Percentiles rank a stretch among this genome's conserved stretches.
phyloP scores from a whole-genome alignment of 1,284 basidiomycete species.

The Tetrapyrgos nigripes region DNA sequence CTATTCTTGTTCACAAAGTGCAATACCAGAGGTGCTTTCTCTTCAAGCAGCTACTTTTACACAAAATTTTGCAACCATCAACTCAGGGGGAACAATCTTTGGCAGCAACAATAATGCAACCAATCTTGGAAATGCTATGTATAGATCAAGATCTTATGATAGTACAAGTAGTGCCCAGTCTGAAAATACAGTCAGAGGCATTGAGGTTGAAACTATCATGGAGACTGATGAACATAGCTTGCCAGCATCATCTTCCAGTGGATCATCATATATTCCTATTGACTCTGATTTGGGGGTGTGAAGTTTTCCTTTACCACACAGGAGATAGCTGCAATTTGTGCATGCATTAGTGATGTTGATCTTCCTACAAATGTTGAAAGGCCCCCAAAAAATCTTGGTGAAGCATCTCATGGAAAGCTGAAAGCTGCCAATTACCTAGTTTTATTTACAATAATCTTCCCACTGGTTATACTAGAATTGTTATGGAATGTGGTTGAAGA shows the following conservation, averaged over 20 bases:
- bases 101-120: too few relatives aligned
- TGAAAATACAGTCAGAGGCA: too few relatives aligned
- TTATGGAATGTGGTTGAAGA: conserved; percentile 8
- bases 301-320: conserved; percentile 1
- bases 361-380: conserved; percentile 17
- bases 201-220: too few relatives aligned
- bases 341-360: conserved; percentile 5
- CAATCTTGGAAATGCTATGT: too few relatives aligned
- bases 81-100: too few relatives aligned
- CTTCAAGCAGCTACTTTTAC: too few relatives aligned
- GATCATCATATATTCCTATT: not conserved
- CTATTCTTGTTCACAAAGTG: too few relatives aligned
- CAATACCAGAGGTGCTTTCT: too few relatives aligned
- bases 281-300: not conserved
- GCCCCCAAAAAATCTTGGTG: conserved; percentile 20
- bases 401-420: conserved; percentile 20
- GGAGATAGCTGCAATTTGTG: conserved; percentile 1
- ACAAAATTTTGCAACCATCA: too few relatives aligned
- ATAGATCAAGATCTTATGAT: too few relatives aligned
- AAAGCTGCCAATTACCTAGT: conserved; percentile 21
- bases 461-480: conserved; percentile 16
- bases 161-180: too few relatives aligned
- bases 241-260: not conserved
- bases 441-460: conserved; percentile 16
- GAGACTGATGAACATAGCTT: too few relatives aligned